These are phyloP conservation scores for Lepraria neglecta DNA, from an alignment of 495 filamentous ascomycete genomes.

Conservation along the genomic window DNA sequence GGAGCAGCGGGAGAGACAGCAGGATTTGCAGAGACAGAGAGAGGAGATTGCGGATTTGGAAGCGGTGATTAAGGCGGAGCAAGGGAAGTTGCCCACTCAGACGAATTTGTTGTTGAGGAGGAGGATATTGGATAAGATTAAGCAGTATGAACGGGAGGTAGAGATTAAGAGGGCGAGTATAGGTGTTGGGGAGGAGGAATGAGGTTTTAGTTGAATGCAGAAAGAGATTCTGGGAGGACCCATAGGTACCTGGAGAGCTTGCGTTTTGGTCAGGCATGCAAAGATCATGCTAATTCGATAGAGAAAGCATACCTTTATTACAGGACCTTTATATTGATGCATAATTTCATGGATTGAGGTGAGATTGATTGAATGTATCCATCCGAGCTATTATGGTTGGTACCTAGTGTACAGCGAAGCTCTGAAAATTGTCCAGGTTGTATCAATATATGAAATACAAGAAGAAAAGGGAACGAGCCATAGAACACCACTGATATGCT, in stretches of 20 bases:
- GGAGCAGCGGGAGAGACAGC: slow-evolving; percentile 48
- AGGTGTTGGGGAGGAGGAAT: slow-evolving; percentile 36
- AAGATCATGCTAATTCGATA: background rate
- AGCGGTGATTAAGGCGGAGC: slow-evolving; percentile 41
- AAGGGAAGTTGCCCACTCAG: slow-evolving; percentile 39
- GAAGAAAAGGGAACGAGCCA: slow-evolving; percentile 4
- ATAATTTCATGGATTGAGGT: background rate
- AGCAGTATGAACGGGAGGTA: slow-evolving; percentile 43
- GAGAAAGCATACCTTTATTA: background rate
- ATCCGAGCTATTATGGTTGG: background rate
- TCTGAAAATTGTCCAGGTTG: background rate
- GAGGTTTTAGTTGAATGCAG: background rate
- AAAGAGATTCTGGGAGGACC: too few species aligned
- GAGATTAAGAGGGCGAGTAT: slow-evolving; percentile 45
- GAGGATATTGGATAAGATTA: slow-evolving; percentile 46
- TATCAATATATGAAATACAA: slow-evolving; percentile 13
- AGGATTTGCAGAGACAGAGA: slow-evolving; percentile 44
- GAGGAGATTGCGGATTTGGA: slow-evolving; percentile 48
- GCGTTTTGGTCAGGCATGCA: background rate
- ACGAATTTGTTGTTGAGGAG: slow-evolving; percentile 44
- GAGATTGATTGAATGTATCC: slow-evolving; percentile 17
- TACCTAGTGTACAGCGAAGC: slow-evolving; percentile 15
- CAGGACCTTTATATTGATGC: background rate
- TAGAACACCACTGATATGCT: background rate
- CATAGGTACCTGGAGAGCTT: background rate